Conservation (phyloP, 352 stramenopile genomes). For the Lagenidium giganteum region DNA sequence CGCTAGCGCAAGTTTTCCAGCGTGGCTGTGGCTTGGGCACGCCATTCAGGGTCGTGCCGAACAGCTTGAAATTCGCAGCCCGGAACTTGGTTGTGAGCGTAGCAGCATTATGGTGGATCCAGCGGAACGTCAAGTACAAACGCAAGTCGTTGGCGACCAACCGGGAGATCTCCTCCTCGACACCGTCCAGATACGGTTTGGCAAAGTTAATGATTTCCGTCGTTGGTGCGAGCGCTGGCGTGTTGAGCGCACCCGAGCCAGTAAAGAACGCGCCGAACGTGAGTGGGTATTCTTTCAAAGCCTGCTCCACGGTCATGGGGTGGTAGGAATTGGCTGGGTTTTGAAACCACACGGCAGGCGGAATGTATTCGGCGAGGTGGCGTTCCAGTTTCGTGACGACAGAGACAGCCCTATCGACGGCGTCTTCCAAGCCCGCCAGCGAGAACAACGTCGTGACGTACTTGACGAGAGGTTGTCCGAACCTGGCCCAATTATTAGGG, state of each 20-base stretch:
- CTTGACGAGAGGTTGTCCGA: slow-evolving; percentile 21
- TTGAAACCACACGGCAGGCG: slow-evolving; percentile 51
- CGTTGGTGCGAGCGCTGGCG: slow-evolving; percentile 18
- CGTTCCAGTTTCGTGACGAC: too few relatives aligned
- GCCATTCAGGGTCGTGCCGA: slow-evolving; percentile 57
- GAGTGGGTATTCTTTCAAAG: slow-evolving; percentile 28
- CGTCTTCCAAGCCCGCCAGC: too few relatives aligned
- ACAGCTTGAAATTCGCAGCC: slow-evolving; percentile 86
- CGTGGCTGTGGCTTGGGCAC: slow-evolving; percentile 49
- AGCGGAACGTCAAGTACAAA: slow-evolving; percentile 39
- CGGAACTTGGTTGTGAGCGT: slow-evolving; percentile 60
- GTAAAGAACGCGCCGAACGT: slow-evolving; percentile 34
- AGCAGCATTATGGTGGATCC: slow-evolving; percentile 23
- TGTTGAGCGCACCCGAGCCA: slow-evolving; percentile 27
- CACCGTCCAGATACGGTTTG: slow-evolving; percentile 37
- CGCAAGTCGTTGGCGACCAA: slow-evolving; percentile 35
- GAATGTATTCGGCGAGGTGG: slow-evolving; percentile 53
- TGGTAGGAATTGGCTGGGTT: slow-evolving; percentile 80
- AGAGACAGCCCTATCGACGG: too few relatives aligned
- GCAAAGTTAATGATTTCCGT: slow-evolving; percentile 34
- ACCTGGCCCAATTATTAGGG: slow-evolving; percentile 19
- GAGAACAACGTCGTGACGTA: slow-evolving; percentile 34
- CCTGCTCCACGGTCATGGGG: slow-evolving; percentile 59
- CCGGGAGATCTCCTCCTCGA: slow-evolving; percentile 25
- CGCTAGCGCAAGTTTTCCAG: slow-evolving; percentile 59